Conservation (phyloP, 2,329 filamentous ascomycete species). For the Pyrenochaeta sp. region DNA sequence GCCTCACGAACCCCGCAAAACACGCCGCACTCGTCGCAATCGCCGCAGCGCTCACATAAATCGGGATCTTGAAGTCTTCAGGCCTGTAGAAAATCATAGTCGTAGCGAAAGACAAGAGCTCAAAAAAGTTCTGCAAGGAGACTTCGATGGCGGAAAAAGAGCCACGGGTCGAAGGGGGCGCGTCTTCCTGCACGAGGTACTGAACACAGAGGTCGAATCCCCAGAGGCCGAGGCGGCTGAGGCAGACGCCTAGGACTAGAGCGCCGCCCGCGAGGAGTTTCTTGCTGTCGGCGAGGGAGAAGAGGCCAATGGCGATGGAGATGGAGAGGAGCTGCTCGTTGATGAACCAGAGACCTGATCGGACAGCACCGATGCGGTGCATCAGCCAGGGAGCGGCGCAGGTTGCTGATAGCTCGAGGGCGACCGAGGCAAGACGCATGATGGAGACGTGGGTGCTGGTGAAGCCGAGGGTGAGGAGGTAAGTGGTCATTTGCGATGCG, state of each 20-base stretch:
- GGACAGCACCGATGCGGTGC: constrained; percentile 57
- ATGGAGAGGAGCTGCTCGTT: constrained; percentile 70
- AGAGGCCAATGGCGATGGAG: constrained; percentile 48
- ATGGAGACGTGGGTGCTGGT: constrained; percentile 61
- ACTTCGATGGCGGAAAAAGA: constrained; percentile 74
- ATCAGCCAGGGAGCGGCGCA: constrained; percentile 66
- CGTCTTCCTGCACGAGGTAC: constrained; percentile 56
- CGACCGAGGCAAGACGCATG: constrained; percentile 60
- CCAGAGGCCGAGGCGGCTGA: constrained; percentile 56
- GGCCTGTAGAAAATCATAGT: constrained; percentile 71
- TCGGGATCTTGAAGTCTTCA: constrained; percentile 70
- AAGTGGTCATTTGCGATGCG: constrained; percentile 69
- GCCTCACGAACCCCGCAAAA: constrained; percentile 65
- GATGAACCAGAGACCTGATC: constrained; percentile 75
- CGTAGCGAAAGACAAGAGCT: constrained; percentile 69
- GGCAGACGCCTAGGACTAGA: constrained; percentile 50
- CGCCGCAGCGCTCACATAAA: constrained; percentile 64
- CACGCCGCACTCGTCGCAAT: constrained; percentile 58
- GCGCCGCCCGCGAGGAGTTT: constrained; percentile 31
- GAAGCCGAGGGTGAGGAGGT: constrained; percentile 63
- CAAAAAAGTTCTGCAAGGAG: constrained; percentile 72
- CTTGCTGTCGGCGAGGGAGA: constrained; percentile 18
- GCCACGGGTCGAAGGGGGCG: constrained; percentile 58
- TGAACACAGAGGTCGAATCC: constrained; percentile 58
- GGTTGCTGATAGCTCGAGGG: constrained; percentile 68